phyloP scores from a whole-genome alignment of 768 basidiomycete genomes.

The Udeniomyces megalosporus region DNA sequence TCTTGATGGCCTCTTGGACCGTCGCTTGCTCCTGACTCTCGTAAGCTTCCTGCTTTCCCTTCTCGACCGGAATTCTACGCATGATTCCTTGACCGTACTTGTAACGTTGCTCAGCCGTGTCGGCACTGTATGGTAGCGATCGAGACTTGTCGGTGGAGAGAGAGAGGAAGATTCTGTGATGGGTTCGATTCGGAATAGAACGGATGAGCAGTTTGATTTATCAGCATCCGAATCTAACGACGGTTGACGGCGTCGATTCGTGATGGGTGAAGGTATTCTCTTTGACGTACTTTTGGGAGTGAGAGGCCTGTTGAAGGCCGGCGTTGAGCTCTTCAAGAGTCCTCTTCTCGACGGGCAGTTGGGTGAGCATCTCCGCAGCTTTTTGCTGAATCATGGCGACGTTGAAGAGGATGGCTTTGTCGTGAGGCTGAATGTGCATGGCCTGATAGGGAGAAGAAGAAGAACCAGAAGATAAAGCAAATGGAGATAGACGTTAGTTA shows the following conservation, averaged over 20 bases:
- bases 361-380: slow-evolving; percentile 73
- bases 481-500: not conserved
- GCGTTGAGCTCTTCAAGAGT: slow-evolving; percentile 60
- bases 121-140: slow-evolving; percentile 62
- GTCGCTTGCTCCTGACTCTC: slow-evolving; percentile 29
- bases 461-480: not conserved
- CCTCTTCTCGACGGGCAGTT: slow-evolving; percentile 55
- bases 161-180: slow-evolving; percentile 57
- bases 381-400: slow-evolving; percentile 98
- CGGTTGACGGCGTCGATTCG: too few species aligned
- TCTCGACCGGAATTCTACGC: slow-evolving; percentile 37
- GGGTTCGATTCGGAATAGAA: too few species aligned
- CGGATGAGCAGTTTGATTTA: too few species aligned
- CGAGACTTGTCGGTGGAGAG: slow-evolving; percentile 56
- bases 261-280: too few species aligned
- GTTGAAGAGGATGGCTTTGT: slow-evolving; percentile 84
- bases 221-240: too few species aligned
- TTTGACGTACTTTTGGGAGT: slow-evolving; percentile 64
- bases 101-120: slow-evolving; percentile 73
- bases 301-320: slow-evolving; percentile 61
- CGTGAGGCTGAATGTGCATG: slow-evolving; percentile 61
- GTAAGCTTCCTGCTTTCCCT: slow-evolving; percentile 20
- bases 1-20: slow-evolving; percentile 57
- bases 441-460: slow-evolving; percentile 40
- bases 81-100: slow-evolving; percentile 81